Evolutionary conservation across 1,139 yeast species (phyloP), one percentile per base, ranked within the genome.

Genomic region (Scheffersomyces parashehatae): DNA sequence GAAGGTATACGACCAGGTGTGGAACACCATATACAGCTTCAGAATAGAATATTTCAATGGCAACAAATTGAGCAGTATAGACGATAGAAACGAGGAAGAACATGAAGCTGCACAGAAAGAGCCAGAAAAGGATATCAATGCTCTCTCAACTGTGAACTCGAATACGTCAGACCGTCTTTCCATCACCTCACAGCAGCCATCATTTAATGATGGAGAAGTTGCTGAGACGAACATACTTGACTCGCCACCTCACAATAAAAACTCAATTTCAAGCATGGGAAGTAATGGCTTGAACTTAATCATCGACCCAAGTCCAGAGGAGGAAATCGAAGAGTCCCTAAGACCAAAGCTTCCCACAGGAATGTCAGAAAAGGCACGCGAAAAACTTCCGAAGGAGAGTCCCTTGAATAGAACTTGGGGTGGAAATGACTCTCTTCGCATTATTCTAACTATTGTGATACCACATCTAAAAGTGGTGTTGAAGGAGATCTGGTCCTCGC

Each of bases 381-480:
- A 82, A n/a, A 88, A 87, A 54, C 61, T 71, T 24, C 81, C 82
- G 0, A 67, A 68, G 38, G 77, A 75, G 42, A 70, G 77, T 2
- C 74, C 83, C 1, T 59, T 84, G 28, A 64, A 68, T 24, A 60
- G 72, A 32, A 68, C 80, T 0, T 85, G 91, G 90, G 75, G 82
- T 8, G 91, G 91, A 1, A 67, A 68, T 39, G 74, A 73, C 35
- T 72, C 85, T 0, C 66, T 83, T 13, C 54, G 67, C 8, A 60
- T 77, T 1, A 62, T 85, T 1, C 52, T 77, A 9, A 68, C 73
- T 9, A 55, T 79, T 0, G 58, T 79, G 2, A 67, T 77, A 5
- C 79, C 79, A 0, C 53, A 56, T 36, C 47, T 73, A 35, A 71
- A 71, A 41, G 48, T 68, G 3, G 51, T 72, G 1, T 58, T 73